Evolutionary conservation across 768 basidiomycete species (phyloP).

Genomic region (Kockovaella imperatae): DNA sequence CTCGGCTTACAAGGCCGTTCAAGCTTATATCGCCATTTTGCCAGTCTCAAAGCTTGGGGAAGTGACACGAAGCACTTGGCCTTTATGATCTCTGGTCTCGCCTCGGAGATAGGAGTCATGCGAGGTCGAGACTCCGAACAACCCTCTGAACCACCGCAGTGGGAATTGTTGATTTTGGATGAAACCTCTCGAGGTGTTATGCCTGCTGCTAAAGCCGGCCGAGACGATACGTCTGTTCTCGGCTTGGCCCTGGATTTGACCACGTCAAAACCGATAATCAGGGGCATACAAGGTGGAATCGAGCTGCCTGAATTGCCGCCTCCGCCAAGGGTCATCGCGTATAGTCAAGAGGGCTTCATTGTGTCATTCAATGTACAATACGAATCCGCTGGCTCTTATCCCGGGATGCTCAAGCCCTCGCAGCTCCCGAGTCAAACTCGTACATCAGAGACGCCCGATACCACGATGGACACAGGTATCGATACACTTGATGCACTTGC

Average conservation of each 20-base stretch:
- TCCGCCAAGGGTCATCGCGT: conserved; percentile 37
- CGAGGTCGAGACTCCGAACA: no score
- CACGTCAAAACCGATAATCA: conserved; percentile 24
- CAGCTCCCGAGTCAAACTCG: no score
- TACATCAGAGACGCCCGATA: no score
- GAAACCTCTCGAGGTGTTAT: conserved; percentile 42
- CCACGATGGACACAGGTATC: no score
- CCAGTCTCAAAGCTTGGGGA: conserved; percentile 41
- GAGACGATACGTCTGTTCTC: conserved; percentile 43
- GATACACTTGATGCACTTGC: no score
- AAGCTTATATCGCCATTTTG: conserved; percentile 29
- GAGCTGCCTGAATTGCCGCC: conserved; percentile 40
- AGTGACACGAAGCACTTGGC: conserved; percentile 42
- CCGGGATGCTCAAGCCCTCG: conserved; percentile 29
- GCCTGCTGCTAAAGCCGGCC: conserved; percentile 30
- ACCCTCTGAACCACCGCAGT: no score
- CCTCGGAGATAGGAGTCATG: conserved; percentile 43
- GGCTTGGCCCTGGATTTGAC: conserved; percentile 46
- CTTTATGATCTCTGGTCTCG: conserved; percentile 38
- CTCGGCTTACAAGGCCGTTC: conserved; percentile 41
- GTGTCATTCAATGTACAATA: conserved; percentile 43
- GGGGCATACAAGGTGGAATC: conserved; percentile 41
- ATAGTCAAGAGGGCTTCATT: conserved; percentile 44
- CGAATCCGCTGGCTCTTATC: conserved; percentile 28
- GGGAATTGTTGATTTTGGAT: conserved; percentile 40